phyloP scores from a whole-genome alignment of 2,329 filamentous ascomycete species.

The Fusarium sp. region DNA sequence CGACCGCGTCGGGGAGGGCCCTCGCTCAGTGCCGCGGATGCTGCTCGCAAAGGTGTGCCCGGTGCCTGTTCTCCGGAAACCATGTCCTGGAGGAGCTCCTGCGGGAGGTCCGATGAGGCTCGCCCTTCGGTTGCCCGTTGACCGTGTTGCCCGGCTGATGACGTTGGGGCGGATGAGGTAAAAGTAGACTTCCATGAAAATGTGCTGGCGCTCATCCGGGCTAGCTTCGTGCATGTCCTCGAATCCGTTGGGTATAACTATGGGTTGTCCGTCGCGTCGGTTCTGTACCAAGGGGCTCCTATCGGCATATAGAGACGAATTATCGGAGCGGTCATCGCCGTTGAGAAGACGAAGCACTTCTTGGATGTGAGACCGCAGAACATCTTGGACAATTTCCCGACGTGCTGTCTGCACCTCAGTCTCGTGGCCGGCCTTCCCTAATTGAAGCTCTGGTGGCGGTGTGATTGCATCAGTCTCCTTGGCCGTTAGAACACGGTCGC shows the following conservation, averaged over 20 bases:
- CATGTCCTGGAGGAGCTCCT: conserved; percentile 34
- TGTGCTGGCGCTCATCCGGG: conserved; percentile 58
- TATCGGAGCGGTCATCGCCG: conserved; percentile 46
- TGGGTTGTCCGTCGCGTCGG: conserved; percentile 14
- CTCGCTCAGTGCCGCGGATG: conserved; percentile 24
- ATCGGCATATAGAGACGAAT: conserved; percentile 35
- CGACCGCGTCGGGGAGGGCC: conserved; percentile 16
- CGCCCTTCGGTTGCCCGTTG: conserved; percentile 41
- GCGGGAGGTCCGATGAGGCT: conserved; percentile 29
- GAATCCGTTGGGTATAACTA: conserved; percentile 46
- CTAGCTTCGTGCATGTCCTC: conserved; percentile 57
- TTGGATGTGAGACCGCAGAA: conserved; percentile 60
- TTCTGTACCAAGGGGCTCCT: conserved; percentile 26
- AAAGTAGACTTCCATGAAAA: conserved; percentile 64
- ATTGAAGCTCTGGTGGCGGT: conserved; percentile 12
- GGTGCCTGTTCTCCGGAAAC: conserved; percentile 35
- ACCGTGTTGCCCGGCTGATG: conserved; percentile 46
- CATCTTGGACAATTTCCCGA: conserved; percentile 53
- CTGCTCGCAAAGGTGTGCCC: conserved; percentile 41
- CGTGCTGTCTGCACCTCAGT: conserved; percentile 40
- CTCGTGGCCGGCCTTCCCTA: conserved; percentile 8
- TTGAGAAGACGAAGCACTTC: conserved; percentile 58
- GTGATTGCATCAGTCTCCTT: conserved; percentile 34
- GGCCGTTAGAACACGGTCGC: conserved; percentile 55
- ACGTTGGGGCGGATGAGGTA: conserved; percentile 53